Percentiles rank a stretch among this genome's conserved stretches.
phyloP scores from a whole-genome alignment of 441 rosid genomes.

The Erysimum cheiri region DNA sequence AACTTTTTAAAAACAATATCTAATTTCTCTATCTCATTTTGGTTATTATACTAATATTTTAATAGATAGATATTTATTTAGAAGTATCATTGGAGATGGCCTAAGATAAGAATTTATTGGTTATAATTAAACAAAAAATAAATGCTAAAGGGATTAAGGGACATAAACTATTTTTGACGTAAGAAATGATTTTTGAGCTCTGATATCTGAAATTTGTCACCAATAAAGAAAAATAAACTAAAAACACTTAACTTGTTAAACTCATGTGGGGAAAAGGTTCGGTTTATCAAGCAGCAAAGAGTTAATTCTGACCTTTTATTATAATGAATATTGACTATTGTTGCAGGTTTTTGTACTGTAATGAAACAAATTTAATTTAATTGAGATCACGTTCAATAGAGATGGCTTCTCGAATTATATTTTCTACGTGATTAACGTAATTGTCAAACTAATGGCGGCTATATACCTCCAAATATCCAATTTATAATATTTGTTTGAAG shows the following conservation, averaged over 20 bases:
- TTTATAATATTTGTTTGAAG: neutral
- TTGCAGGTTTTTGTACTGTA: slow-evolving; percentile 24
- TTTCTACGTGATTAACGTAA: slow-evolving; percentile 29
- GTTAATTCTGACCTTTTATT: slow-evolving; percentile 12
- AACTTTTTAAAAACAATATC: too few relatives aligned
- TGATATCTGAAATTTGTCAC: neutral
- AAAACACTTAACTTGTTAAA: slow-evolving; percentile 19
- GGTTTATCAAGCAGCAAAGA: slow-evolving; percentile 34
- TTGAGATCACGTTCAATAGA: slow-evolving; percentile 36
- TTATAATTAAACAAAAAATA: neutral
- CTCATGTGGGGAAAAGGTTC: slow-evolving; percentile 36
- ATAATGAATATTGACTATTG: slow-evolving; percentile 33
- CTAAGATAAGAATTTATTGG: neutral
- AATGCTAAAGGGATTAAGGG: neutral
- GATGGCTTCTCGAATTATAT: slow-evolving; percentile 33
- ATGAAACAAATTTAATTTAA: slow-evolving; percentile 19
- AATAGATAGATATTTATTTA: too few relatives aligned
- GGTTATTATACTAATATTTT: too few relatives aligned
- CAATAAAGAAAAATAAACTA: neutral
- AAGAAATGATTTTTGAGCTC: neutral
- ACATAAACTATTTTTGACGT: neutral
- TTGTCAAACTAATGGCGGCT: slow-evolving; percentile 43
- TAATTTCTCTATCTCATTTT: too few relatives aligned
- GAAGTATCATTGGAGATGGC: too few relatives aligned
- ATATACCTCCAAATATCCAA: slow-evolving; percentile 14